Conservation (phyloP, 2,329 filamentous ascomycete species). For the Penicillium sp. region DNA sequence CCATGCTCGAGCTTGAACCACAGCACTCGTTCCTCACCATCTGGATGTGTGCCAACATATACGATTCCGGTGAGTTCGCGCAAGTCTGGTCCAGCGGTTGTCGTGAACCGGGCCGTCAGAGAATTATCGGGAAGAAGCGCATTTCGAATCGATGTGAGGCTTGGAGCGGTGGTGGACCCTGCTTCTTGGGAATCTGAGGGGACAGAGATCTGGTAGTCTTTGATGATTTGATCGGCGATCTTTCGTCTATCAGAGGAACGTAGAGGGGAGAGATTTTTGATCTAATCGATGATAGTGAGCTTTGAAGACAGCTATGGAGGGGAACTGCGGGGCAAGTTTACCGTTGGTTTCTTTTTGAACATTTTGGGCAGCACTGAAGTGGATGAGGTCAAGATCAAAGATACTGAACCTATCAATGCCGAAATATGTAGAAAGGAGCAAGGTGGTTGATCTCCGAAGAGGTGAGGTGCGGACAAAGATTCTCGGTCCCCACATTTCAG, state of each 20-base stretch:
- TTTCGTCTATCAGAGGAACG: conserved; percentile 68
- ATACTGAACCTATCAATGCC: neutral
- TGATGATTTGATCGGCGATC: conserved; percentile 67
- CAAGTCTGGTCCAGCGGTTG: conserved; percentile 63
- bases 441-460: neutral
- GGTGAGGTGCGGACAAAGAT: conserved; percentile 3
- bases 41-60: conserved; percentile 62
- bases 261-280: conserved; percentile 67
- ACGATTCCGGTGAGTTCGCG: conserved; percentile 64
- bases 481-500: conserved; percentile 2
- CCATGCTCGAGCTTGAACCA: conserved; percentile 65
- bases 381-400: neutral
- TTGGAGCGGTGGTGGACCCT: conserved; percentile 43
- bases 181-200: conserved; percentile 39
- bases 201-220: conserved; percentile 58
- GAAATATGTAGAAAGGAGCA: neutral
- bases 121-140: conserved; percentile 64
- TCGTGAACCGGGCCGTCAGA: conserved; percentile 64
- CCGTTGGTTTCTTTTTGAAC: conserved; percentile 67
- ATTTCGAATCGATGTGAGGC: conserved; percentile 55
- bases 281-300: conserved; percentile 40
- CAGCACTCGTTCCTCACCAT: conserved; percentile 60
- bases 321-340: conserved; percentile 37
- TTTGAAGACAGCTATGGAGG: conserved; percentile 16
- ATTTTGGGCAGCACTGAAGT: conserved; percentile 36